Conservation (phyloP, 73 alveolate species). For the Tetrahymena thermophila region DNA sequence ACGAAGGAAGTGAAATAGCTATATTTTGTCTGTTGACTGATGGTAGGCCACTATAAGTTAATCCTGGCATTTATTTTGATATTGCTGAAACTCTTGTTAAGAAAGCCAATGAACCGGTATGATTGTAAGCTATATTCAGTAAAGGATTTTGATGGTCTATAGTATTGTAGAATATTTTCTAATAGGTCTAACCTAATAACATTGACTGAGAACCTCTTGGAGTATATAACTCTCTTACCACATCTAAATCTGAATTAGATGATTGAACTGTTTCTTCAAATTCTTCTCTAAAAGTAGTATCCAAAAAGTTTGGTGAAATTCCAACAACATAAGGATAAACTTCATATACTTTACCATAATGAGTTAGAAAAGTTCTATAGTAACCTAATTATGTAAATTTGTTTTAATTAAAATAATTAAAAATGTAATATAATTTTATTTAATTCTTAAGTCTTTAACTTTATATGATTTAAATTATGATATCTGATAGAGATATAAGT, state of each 20-base stretch:
- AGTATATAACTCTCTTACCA: conserved; percentile 59
- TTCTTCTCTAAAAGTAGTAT: conserved; percentile 19
- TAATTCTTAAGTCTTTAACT: too few relatives aligned
- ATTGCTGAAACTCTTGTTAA: conserved; percentile 36
- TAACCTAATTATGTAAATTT: neutral
- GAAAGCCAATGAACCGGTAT: conserved; percentile 9
- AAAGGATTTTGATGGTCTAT: conserved; percentile 12
- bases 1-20: conserved; percentile 24
- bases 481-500: too few relatives aligned
- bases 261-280: conserved; percentile 22
- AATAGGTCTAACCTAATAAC: conserved; percentile 37
- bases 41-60: conserved; percentile 22
- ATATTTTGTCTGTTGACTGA: conserved; percentile 14
- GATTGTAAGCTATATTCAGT: conserved; percentile 17
- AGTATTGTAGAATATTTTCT: conserved; percentile 14
- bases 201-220: conserved; percentile 62
- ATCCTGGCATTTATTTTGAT: conserved; percentile 21
- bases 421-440: too few relatives aligned
- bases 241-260: conserved; percentile 29
- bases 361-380: neutral
- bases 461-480: too few relatives aligned
- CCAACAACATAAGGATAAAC: conserved; percentile 40
- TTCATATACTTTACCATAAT: conserved; percentile 27
- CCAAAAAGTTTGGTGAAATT: conserved; percentile 41
- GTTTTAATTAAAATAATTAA: neutral